A percentile compares a stretch with the other conserved stretches of the same genome.
These are phyloP conservation scores for Saccharum officinarum DNA, from an alignment of 176 grass and related monocot genomes.

Conservation along the genomic window DNA sequence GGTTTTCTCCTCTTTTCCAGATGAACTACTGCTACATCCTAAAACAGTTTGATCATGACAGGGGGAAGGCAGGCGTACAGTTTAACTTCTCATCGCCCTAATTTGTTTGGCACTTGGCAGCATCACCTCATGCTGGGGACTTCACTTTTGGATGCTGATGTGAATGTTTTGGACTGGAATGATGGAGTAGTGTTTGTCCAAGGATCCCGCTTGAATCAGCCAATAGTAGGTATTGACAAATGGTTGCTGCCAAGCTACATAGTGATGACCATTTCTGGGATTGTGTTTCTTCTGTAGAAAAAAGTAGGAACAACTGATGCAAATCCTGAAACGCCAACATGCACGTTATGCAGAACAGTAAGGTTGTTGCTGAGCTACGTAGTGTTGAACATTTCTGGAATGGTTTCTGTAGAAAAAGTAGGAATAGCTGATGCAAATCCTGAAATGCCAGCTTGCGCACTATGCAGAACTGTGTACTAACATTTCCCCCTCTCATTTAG, in stretches of 20 bases:
- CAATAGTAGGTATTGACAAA: background rate
- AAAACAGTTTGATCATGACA: constrained; percentile 69
- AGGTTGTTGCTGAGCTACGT: background rate
- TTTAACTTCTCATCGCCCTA: constrained; percentile 64
- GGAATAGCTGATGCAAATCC: background rate
- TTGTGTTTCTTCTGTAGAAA: background rate
- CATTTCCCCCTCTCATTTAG: too few species aligned
- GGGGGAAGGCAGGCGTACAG: constrained; percentile 69
- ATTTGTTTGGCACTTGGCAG: background rate
- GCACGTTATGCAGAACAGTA: background rate
- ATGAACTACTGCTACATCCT: constrained; percentile 89
- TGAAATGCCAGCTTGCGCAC: background rate
- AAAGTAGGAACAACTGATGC: background rate
- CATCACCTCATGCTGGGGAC: background rate
- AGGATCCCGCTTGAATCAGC: background rate
- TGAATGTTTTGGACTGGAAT: background rate
- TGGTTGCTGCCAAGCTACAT: background rate
- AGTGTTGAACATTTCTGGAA: background rate
- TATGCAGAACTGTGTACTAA: background rate
- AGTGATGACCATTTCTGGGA: background rate
- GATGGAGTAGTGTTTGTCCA: background rate
- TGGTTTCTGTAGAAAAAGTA: background rate
- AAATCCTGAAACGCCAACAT: background rate
- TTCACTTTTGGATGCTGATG: background rate
- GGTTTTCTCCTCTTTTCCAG: constrained; percentile 37